Percentiles rank a stretch among this genome's conserved stretches.
Conservation (phyloP, 805 yeast genomes). For the Saccharomycopsis sp. region DNA sequence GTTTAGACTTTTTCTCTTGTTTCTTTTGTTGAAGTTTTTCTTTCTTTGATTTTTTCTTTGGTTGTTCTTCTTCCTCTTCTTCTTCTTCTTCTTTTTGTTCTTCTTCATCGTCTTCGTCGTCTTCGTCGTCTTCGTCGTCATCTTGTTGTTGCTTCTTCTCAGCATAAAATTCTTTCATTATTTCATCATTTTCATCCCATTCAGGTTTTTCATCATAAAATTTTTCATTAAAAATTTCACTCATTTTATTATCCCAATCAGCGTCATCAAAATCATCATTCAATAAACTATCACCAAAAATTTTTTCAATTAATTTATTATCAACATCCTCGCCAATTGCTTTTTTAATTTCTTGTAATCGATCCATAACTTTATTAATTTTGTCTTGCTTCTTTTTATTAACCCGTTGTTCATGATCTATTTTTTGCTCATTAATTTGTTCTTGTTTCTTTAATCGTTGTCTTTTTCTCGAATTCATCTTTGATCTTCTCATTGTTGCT, state of each 20-base stretch:
- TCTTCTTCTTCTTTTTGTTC: slow-evolving; percentile 24
- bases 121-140: slow-evolving; percentile 37
- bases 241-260: slow-evolving; percentile 87
- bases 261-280: slow-evolving; percentile 84
- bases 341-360: slow-evolving; percentile 54
- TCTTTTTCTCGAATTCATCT: slow-evolving; percentile 67
- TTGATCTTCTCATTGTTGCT: slow-evolving; percentile 82
- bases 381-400: slow-evolving; percentile 70
- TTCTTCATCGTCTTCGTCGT: slow-evolving; percentile 33
- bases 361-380: slow-evolving; percentile 68
- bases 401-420: slow-evolving; percentile 51
- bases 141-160: slow-evolving; percentile 28
- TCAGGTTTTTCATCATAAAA: slow-evolving; percentile 67
- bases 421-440: slow-evolving; percentile 42
- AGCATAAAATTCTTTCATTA: slow-evolving; percentile 35
- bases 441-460: slow-evolving; percentile 69
- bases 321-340: slow-evolving; percentile 61
- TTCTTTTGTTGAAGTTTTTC: slow-evolving; percentile 52
- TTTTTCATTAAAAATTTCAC: slow-evolving; percentile 78
- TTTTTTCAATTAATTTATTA: slow-evolving; percentile 52
- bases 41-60: slow-evolving; percentile 40
- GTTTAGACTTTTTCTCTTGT: slow-evolving; percentile 54
- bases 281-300: slow-evolving; percentile 68
- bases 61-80: slow-evolving; percentile 22
- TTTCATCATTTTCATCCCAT: slow-evolving; percentile 56